Evolutionary conservation across 2,329 filamentous ascomycete species (phyloP).

Genomic region (Penicillium sp.): DNA sequence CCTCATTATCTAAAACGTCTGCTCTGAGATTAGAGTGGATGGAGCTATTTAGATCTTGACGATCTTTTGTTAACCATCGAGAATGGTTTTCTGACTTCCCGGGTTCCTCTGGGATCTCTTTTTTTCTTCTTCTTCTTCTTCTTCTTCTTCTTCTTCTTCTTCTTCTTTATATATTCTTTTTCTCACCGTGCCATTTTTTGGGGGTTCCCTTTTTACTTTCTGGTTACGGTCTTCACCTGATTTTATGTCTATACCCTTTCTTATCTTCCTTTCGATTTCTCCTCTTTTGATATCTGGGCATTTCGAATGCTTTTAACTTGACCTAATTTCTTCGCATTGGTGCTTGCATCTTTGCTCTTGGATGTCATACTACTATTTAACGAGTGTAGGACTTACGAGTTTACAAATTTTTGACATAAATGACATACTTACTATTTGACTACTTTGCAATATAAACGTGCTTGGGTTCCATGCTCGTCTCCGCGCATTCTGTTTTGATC

Average conservation of each 20-base stretch:
- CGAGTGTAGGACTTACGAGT: conserved; percentile 11
- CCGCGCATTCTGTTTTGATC: no score
- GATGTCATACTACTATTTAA: conserved; percentile 7
- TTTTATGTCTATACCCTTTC: conserved; percentile 11
- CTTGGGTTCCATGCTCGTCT: no score
- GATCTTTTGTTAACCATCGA: no score
- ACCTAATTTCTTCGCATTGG: conserved; percentile 1
- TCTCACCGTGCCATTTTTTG: background rate
- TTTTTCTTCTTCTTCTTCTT: background rate
- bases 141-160: background rate
- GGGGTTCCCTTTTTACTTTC: background rate
- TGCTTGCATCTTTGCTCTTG: conserved; percentile 9
- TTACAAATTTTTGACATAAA: background rate
- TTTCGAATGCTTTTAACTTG: conserved; percentile 3
- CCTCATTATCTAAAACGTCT: conserved; percentile 31
- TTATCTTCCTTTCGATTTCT: background rate
- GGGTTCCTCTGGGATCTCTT: background rate
- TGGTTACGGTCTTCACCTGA: conserved; percentile 7
- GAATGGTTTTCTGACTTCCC: background rate
- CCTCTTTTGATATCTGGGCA: conserved; percentile 2
- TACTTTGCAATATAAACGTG: background rate
- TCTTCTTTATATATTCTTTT: conserved; percentile 5
- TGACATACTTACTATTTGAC: conserved; percentile 1
- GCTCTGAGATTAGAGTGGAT: background rate
- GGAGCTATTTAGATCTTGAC: no score